A percentile compares a stretch with the other conserved stretches of the same genome.
Conservation (phyloP, 2,329 filamentous ascomycete species). For the Fusarium mundagurra region DNA sequence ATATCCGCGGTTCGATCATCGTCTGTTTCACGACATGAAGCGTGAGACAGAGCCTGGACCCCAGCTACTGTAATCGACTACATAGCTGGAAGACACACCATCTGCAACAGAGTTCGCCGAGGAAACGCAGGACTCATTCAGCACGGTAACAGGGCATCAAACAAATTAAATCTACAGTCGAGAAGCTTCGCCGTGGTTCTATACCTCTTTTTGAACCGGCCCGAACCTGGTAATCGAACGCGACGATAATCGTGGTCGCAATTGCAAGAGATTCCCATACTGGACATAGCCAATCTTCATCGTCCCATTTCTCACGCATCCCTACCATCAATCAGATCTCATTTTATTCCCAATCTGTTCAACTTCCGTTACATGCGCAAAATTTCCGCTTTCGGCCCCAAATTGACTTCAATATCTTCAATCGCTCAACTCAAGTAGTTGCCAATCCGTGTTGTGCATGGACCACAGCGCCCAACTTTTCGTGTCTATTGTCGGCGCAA, state of each 20-base stretch:
- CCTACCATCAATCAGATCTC: neutral
- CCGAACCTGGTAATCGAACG: neutral
- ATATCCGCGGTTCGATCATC: neutral
- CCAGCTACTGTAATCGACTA: neutral
- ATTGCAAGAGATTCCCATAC: neutral
- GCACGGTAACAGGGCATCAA: neutral
- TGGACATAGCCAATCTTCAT: neutral
- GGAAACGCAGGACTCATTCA: neutral
- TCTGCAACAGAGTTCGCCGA: neutral
- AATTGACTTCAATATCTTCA: conserved; percentile 6
- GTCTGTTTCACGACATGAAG: conserved; percentile 2
- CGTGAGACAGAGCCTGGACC: neutral
- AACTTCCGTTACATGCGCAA: neutral
- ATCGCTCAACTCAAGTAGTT: conserved; percentile 10
- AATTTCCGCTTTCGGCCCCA: neutral
- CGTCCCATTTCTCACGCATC: neutral
- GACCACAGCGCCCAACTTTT: conserved; percentile 16
- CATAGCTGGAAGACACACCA: neutral
- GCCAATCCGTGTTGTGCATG: conserved; percentile 21
- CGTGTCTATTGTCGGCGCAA: conserved; percentile 4
- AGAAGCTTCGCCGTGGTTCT: conserved; percentile 28
- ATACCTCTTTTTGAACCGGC: neutral
- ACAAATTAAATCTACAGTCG: neutral
- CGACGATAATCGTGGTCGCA: conserved; percentile 6
- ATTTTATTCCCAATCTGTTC: neutral